Base-by-base conservation (phyloP, 306 rosid species). In the Quercus suber region DNA sequence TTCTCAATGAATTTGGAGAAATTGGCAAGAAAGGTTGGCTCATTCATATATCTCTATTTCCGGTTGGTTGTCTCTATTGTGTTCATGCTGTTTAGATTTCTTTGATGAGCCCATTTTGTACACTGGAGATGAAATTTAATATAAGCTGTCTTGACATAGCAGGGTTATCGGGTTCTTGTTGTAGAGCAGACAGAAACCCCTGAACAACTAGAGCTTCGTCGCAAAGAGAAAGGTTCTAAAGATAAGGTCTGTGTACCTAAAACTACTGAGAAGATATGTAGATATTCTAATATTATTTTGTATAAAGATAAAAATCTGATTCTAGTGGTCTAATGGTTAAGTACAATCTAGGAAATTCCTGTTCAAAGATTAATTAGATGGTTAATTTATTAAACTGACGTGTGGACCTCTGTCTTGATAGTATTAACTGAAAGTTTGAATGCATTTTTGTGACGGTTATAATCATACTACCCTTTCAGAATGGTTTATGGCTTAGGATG, bases 141-240 rank as follows among this genome's bases (percentile, higher is more conserved):
- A 51, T 68, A 20, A 73, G 76, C 55, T 81, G 2, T 35, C 63
- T 83, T 81, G 73, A 37, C 63, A 61, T 79, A 45, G 82, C 93
- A 93, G 99, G 99, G 94, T 70, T 93, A 89, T 82, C 88, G 97
- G 76, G 94, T 95, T 84, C 97, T 95, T 83, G 99, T 95, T 73
- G 88, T 93, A 55, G 99, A 95, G 82, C 98, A 95, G 87, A 95
- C 98, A 70, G 99, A 95, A 93, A 95, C 99, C 79, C 99, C 98
- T 69, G 97, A 90, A 70, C 98, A 95, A 85, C 81, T 95, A 81
- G 96, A 91, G 87, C 80, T 87, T 77, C 94, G 96, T 63, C 94
- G 99, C 71, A 95, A 88, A 82, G 90, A 89, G 90, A 89, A 89
- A 74, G 98, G 99, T 76, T 90, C 93, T 41, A 91, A 89, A 82